These are phyloP conservation scores for Fusarium ambrosium DNA, from an alignment of 2,329 filamentous ascomycete species.

Conservation along the genomic window DNA sequence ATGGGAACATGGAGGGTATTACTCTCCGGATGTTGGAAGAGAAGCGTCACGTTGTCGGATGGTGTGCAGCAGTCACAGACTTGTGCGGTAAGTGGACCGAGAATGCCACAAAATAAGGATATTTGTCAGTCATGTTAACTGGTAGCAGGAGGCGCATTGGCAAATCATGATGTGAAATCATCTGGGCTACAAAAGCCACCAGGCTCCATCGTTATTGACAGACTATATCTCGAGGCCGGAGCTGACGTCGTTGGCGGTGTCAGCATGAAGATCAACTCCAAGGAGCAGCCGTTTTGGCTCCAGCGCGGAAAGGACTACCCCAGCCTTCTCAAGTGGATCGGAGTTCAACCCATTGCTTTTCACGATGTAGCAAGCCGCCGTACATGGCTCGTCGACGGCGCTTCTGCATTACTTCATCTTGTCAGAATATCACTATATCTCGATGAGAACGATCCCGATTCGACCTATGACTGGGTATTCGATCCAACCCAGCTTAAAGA, in stretches of 20 bases:
- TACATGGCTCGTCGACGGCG: conserved; percentile 28
- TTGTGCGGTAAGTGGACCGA: conserved; percentile 9
- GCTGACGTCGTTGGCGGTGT: conserved; percentile 10
- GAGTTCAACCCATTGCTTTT: conserved; percentile 8
- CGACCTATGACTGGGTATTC: conserved; percentile 28
- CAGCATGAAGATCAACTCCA: conserved; percentile 14
- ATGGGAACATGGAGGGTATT: not conserved
- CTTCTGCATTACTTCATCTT: conserved; percentile 28
- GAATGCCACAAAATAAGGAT: not conserved
- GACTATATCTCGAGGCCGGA: conserved; percentile 23
- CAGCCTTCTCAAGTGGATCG: conserved; percentile 25
- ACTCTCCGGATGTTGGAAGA: not conserved
- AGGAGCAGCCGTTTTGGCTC: conserved; percentile 22
- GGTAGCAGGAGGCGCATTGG: not conserved
- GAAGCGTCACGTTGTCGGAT: conserved; percentile 25
- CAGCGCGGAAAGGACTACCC: conserved; percentile 25
- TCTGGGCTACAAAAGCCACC: not conserved
- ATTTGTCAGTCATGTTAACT: not conserved
- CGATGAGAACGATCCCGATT: conserved; percentile 17
- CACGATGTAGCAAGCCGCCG: conserved; percentile 13
- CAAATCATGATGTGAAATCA: not conserved
- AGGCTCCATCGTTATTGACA: conserved; percentile 4
- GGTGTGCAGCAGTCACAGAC: conserved; percentile 21
- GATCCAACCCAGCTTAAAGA: conserved; percentile 7
- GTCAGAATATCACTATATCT: conserved; percentile 21